Percentiles rank a stretch among this genome's conserved stretches.
Conservation (phyloP, 2,329 filamentous ascomycete genomes). For the Epichloe sibirici region DNA sequence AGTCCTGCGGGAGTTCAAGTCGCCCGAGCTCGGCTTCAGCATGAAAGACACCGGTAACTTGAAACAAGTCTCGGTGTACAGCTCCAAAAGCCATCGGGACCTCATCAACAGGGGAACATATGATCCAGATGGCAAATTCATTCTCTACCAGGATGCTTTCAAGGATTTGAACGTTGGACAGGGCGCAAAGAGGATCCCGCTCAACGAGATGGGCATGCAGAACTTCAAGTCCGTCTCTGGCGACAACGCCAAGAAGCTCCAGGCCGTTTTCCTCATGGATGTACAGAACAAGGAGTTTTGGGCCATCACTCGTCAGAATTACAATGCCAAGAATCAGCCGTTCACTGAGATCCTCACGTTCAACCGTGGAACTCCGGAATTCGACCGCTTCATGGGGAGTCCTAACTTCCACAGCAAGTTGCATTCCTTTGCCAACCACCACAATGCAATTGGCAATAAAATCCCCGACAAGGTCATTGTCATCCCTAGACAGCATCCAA, state of each 20-base stretch:
- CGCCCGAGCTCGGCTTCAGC: not conserved
- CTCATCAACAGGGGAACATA: slow-evolving; percentile 1
- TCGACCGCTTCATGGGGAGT: slow-evolving; percentile 1
- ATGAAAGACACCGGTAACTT: not conserved
- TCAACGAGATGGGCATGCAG: slow-evolving; percentile 2
- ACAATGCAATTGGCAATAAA: not conserved
- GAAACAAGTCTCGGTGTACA: not conserved
- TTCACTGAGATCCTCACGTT: not conserved
- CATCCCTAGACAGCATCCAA: not conserved
- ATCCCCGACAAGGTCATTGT: not conserved
- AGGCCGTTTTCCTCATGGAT: not conserved
- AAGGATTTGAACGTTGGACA: not conserved
- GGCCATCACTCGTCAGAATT: not conserved
- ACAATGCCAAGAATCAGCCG: not conserved
- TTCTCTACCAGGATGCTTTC: not conserved
- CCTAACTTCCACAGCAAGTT: slow-evolving; percentile 1
- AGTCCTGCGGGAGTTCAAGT: not conserved
- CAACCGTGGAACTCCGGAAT: not conserved
- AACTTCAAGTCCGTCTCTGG: not conserved
- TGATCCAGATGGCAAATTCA: not conserved
- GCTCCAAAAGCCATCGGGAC: not conserved
- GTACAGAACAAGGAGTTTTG: slow-evolving; percentile 3
- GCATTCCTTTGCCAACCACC: slow-evolving; percentile 1
- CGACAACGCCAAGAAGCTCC: not conserved
- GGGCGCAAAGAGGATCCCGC: not conserved